Conservation (phyloP, 2,329 filamentous ascomycete genomes). For the Huntiella decipiens region DNA sequence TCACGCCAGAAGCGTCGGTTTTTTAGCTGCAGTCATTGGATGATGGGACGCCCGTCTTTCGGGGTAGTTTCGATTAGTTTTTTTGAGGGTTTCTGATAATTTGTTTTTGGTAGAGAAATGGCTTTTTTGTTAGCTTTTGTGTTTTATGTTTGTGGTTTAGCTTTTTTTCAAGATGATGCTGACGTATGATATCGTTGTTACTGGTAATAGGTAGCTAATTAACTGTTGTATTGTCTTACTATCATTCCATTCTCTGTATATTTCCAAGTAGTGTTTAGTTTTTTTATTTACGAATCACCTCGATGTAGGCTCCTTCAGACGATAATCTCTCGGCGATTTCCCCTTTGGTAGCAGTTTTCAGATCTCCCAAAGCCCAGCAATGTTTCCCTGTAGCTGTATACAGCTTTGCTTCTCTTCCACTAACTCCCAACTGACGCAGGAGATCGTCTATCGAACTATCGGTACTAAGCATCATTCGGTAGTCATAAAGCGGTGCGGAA, state of each 20-base stretch:
- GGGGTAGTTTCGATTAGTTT: background rate
- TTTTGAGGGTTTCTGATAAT: background rate
- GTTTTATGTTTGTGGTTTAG: background rate
- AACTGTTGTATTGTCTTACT: background rate
- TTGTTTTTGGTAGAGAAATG: background rate
- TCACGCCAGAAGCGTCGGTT: background rate
- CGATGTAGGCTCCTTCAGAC: background rate
- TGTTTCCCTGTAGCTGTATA: background rate
- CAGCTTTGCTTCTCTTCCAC: background rate
- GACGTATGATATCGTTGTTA: constrained; percentile 1
- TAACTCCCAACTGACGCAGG: background rate
- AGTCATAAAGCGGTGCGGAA: background rate
- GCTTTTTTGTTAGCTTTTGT: background rate
- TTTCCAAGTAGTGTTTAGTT: background rate
- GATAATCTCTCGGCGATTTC: background rate
- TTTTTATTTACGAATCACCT: constrained; percentile 1
- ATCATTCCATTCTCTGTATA: background rate
- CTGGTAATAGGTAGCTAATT: background rate
- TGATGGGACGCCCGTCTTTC: background rate
- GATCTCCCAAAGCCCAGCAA: background rate
- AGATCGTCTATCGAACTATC: background rate
- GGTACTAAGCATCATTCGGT: background rate
- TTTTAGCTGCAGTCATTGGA: background rate
- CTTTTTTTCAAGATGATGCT: constrained; percentile 3
- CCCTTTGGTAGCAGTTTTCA: background rate